phyloP scores from a whole-genome alignment of 495 filamentous ascomycete species.

The Talaromyces wortmannii region DNA sequence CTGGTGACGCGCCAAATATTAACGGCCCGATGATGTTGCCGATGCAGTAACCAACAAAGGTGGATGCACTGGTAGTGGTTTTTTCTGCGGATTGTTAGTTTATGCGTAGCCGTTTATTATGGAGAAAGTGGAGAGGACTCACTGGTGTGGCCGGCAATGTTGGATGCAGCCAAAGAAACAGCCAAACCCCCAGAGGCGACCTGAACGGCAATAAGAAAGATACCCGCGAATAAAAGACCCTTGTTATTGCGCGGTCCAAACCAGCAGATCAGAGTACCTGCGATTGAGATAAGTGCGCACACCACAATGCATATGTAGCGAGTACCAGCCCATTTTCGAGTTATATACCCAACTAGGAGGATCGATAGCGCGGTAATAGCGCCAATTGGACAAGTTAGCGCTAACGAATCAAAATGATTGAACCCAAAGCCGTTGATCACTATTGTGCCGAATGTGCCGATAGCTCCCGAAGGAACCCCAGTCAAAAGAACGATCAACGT shows the following conservation, averaged over 20 bases:
- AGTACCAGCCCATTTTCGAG: not conserved
- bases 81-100: slow-evolving; percentile 49
- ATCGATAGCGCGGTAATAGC: not conserved
- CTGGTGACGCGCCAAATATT: slow-evolving; percentile 21
- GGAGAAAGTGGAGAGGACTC: not conserved
- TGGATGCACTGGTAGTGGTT: slow-evolving; percentile 29
- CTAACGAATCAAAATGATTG: slow-evolving; percentile 22
- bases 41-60: slow-evolving; percentile 29
- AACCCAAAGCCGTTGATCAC: slow-evolving; percentile 36
- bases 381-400: not conserved
- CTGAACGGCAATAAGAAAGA: not conserved
- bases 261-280: not conserved
- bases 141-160: not conserved
- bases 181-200: not conserved
- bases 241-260: not conserved
- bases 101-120: not conserved
- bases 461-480: not conserved
- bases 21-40: slow-evolving; percentile 34
- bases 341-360: not conserved
- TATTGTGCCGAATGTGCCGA: slow-evolving; percentile 10
- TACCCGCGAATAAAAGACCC: not conserved
- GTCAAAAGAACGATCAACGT: not conserved
- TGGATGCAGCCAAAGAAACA: not conserved
- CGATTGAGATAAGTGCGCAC: not conserved
- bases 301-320: not conserved